phyloP scores from a whole-genome alignment of 257 asterid genomes.

The Agastache rugosa region DNA sequence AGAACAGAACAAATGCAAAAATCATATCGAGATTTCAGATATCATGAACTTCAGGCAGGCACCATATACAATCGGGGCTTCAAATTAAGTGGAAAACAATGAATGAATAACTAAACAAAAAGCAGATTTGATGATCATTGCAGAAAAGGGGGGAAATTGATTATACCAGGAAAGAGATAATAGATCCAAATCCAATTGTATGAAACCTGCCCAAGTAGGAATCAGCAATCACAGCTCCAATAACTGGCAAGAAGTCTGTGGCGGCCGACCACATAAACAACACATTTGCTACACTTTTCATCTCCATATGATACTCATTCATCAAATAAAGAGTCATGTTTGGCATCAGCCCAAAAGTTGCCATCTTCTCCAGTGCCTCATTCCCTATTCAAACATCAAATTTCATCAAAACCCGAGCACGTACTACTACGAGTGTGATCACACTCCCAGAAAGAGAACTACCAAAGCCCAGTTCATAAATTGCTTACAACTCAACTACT shows the following conservation, averaged over 20 bases:
- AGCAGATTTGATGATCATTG: background rate
- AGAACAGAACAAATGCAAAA: background rate
- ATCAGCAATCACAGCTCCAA: slow-evolving; percentile 71
- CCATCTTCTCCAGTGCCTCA: slow-evolving; percentile 66
- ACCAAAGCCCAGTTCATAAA: slow-evolving; percentile 21
- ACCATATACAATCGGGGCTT: too few species aligned
- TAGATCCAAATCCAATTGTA: slow-evolving; percentile 67
- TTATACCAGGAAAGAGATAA: slow-evolving; percentile 60
- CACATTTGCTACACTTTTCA: slow-evolving; percentile 57
- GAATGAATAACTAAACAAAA: background rate
- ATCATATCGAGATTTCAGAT: background rate
- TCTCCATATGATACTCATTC: slow-evolving; percentile 58
- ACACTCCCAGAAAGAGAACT: background rate
- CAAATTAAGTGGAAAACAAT: too few species aligned
- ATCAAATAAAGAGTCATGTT: slow-evolving; percentile 69
- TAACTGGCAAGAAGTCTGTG: slow-evolving; percentile 56
- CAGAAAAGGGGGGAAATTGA: background rate
- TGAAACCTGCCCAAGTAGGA: slow-evolving; percentile 63
- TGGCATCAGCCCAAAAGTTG: slow-evolving; percentile 58
- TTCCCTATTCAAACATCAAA: slow-evolving; percentile 41
- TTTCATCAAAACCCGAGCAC: slow-evolving; percentile 23
- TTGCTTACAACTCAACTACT: background rate
- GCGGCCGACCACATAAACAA: slow-evolving; percentile 70
- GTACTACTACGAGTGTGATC: too few species aligned
- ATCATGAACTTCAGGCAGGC: too few species aligned